These are phyloP conservation scores for Aspergillus phoenicis DNA, from an alignment of 2,329 filamentous ascomycete genomes.

Conservation along the genomic window DNA sequence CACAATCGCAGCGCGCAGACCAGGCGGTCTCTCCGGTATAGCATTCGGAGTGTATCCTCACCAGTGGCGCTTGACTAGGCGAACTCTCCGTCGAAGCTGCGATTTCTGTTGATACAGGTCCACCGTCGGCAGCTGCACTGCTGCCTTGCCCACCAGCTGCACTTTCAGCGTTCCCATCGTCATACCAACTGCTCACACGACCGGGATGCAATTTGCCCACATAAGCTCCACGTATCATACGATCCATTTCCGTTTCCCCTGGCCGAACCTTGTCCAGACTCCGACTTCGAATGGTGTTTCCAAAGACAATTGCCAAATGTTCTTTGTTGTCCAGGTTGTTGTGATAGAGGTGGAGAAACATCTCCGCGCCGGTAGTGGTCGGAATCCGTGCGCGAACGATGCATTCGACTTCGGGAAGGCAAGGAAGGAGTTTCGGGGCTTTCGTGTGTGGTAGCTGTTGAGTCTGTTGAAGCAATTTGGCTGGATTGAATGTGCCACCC, in stretches of 20 bases:
- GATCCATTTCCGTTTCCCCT: constrained; percentile 56
- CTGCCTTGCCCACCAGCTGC: background rate
- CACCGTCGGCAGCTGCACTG: constrained; percentile 5
- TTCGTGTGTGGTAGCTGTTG: constrained; percentile 47
- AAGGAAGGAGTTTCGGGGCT: constrained; percentile 71
- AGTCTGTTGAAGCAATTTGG: constrained; percentile 31
- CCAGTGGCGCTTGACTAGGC: constrained; percentile 63
- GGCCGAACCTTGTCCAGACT: constrained; percentile 54
- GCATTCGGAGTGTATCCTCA: constrained; percentile 96
- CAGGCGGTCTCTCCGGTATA: constrained; percentile 98
- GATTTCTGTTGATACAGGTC: constrained; percentile 13
- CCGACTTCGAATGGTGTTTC: constrained; percentile 74
- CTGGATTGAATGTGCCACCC: constrained; percentile 41
- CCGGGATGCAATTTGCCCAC: constrained; percentile 85
- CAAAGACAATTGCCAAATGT: constrained; percentile 96
- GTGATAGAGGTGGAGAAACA: constrained; percentile 94
- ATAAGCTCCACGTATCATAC: constrained; percentile 94
- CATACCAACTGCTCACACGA: constrained; percentile 71
- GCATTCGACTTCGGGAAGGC: constrained; percentile 84
- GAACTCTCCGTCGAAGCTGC: constrained; percentile 22
- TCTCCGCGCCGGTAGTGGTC: constrained; percentile 86
- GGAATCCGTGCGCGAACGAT: constrained; percentile 93
- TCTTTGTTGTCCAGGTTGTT: constrained; percentile 95
- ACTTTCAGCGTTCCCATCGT: constrained; percentile 35
- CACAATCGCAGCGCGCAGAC: constrained; percentile 96